Conservation (phyloP, 257 asterid species). For the Marsdenia floribunda region DNA sequence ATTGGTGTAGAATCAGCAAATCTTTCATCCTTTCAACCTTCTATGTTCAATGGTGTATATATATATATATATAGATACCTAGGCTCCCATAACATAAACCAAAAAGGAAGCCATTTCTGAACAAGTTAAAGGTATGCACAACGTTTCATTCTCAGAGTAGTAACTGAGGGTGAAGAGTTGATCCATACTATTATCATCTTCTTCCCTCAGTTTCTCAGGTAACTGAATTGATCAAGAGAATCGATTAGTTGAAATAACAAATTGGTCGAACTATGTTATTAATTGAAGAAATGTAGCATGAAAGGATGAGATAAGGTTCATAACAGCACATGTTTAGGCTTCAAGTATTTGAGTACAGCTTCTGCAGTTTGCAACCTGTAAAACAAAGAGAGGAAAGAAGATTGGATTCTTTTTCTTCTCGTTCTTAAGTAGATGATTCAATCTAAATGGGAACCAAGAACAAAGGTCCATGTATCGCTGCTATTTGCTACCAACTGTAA, state of each 20-base stretch:
- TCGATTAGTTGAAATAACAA: not conserved
- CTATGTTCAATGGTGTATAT: too few relatives aligned
- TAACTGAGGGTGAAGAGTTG: constrained; percentile 32
- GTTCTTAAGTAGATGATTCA: not conserved
- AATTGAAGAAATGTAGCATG: not conserved
- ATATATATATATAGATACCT: too few relatives aligned
- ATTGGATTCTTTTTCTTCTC: not conserved
- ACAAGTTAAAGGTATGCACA: constrained; percentile 34
- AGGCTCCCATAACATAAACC: too few relatives aligned
- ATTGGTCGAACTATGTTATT: not conserved
- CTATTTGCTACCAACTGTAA: too few relatives aligned
- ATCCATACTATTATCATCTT: constrained; percentile 17
- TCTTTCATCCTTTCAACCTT: too few relatives aligned
- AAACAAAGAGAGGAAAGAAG: constrained; percentile 11
- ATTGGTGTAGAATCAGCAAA: too few relatives aligned
- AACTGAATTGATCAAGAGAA: constrained; percentile 37
- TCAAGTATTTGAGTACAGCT: constrained; percentile 49
- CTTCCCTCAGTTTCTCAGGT: constrained; percentile 51
- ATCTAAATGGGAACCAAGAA: too few relatives aligned
- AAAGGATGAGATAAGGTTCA: not conserved
- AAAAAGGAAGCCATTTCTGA: not conserved
- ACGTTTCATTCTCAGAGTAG: constrained; percentile 45
- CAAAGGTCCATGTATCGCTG: too few relatives aligned
- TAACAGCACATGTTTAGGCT: constrained; percentile 71
- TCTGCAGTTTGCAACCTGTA: constrained; percentile 46